A percentile compares a stretch with the other conserved stretches of the same genome.
These are phyloP conservation scores for Chalara sp. DNA, from an alignment of 2,329 filamentous ascomycete species.

Conservation along the genomic window DNA sequence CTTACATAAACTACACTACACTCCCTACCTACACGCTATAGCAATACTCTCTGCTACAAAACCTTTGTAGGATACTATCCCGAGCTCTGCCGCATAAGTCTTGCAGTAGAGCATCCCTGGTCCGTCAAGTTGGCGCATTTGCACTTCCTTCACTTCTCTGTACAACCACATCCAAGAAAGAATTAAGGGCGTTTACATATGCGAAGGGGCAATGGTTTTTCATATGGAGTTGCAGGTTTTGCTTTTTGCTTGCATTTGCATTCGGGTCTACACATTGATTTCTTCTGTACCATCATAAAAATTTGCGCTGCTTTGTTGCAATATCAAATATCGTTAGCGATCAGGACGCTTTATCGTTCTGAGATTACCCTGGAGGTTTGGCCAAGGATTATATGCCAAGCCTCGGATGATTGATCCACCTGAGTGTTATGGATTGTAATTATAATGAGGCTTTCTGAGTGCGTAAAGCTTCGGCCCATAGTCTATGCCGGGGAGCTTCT, in stretches of 20 bases:
- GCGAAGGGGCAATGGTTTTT: constrained; percentile 8
- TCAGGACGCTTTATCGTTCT: no score
- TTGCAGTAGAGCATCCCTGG: constrained; percentile 15
- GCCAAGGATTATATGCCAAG: no score
- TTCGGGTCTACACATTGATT: no score
- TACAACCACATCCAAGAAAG: constrained; percentile 4
- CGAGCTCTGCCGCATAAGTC: constrained; percentile 15
- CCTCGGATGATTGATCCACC: no score
- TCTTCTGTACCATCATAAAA: no score
- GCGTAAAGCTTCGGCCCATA: not conserved
- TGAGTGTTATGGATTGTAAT: no score
- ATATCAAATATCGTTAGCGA: no score
- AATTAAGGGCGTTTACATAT: not conserved
- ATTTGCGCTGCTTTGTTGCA: no score
- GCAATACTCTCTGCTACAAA: not conserved
- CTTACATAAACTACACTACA: not conserved
- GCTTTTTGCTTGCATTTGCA: constrained; percentile 1
- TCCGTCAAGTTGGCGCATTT: constrained; percentile 9
- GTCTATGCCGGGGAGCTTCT: not conserved
- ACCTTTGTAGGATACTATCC: not conserved
- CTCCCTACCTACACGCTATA: no score
- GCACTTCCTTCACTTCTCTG: constrained; percentile 8
- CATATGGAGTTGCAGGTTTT: constrained; percentile 3
- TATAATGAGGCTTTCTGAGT: no score
- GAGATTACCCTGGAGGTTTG: no score